Base-by-base conservation (phyloP, 352 stramenopile genomes). In the Phytopythium chamaehyphon region DNA sequence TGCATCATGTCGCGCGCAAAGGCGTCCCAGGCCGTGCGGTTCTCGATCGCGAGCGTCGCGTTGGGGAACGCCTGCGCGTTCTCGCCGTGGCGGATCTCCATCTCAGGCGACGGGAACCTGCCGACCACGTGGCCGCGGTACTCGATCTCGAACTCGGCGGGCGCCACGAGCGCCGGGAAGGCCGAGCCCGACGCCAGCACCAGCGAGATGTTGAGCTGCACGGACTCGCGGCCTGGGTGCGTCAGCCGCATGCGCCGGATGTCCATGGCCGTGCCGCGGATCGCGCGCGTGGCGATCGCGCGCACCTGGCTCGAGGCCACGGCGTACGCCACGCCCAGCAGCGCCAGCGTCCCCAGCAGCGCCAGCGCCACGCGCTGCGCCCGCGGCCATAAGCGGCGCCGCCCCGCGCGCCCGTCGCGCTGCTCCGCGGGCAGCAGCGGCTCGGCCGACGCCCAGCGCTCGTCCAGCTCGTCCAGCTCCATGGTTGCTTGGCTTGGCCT, bases 1-100 rank as follows among this genome's bases (percentile, higher is more conserved):
- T 67, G 55, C 59, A 92, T 89, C 57, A 92, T 83, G 44, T 86
- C 76, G 6, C 61, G 54, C 16, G 82, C 82, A 60, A 92, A 92
- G 26, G 42, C 48, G 42, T 88, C 65, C 82, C 82, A 92, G 3
- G 59, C 65, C 19, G 75, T 72, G 28, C 57, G 67, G 54, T 89
- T 79, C 1, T 49, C 38, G 43, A 92, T 87, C 19, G 46, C n/a
- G 4, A 92, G 65, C 46, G 65, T 79, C 23, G 76, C 63, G 23
- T 83, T 68, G 0, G 59, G 55, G 50, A 92, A 86, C 6, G 46
- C 2, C 26, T 77, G 58, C 0, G 53, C n/a, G 53, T 84, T 90
- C 9, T 61, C 54, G 21, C 82, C 82, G 40, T 83, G 62, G 12
- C 37, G 35, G 46, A 92, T 68, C 9, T 53, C 33, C 75, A 92